Base-by-base conservation (phyloP, 371 early-diverging fungal species). In the Mortierella sp. region DNA sequence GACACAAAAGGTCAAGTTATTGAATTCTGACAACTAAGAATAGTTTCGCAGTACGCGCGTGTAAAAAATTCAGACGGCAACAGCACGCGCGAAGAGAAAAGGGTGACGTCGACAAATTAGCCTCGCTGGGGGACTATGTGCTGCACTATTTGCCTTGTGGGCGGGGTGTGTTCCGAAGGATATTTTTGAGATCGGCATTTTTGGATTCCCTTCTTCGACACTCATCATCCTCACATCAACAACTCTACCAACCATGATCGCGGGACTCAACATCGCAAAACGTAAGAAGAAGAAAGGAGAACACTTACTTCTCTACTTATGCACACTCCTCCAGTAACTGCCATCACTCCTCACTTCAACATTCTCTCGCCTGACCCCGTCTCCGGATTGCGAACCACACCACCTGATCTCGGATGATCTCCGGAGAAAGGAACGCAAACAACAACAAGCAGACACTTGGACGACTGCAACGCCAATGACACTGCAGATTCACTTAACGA, bases 211-310 rank as follows among this genome's bases (percentile, higher is more conserved):
- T 40, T 69, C 26, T 58, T 40, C n/a, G 45, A 41, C 45, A 48
- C 70, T 53, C 64, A 40, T 40, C 48, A 41, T 47, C 63, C 31
- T 44, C 65, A 58, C 64, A 45, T 55, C 64, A 63, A 45, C 71
- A 68, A 37, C 47, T 44, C 43, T 29, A 65, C 66, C 47, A 61
- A 70, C 65, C 68, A 80, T 80, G 80, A 76, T 80, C 70, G 73
- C 79, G 66, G 79, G 80, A 70, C 50, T 73, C 73, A 76, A 73
- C 70, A 58, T 77, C 50, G 76, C 81, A 53, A 80, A 76, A 80
- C 81, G 81, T 80, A 80, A 77, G 24, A 31, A 16, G 2, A 10
- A 29, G 31, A 7, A 31, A 8, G 9, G 22, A 11, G 24, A 3
- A 47, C 44, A 31, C 47, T 6, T 8, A 19, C 22, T 43, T 26